Evolutionary conservation across 192 early-diverging fungal species (phyloP).

Genomic region (Rhizophagus clarus): DNA sequence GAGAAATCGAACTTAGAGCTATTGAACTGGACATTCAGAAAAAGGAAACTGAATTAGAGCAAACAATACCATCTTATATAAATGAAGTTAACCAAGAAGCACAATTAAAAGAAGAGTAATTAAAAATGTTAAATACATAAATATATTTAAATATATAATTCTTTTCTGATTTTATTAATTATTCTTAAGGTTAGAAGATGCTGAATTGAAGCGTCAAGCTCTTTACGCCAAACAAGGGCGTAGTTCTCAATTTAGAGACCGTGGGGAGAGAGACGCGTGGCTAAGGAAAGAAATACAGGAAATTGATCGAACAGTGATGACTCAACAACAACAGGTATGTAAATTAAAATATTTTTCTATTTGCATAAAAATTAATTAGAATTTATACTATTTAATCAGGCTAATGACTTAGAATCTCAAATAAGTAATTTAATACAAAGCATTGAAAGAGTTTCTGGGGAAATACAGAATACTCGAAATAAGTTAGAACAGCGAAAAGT

Average conservation of each 20-base stretch:
- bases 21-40: conserved; percentile 60
- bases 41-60: conserved; percentile 67
- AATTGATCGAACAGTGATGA: conserved; percentile 53
- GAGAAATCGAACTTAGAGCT: conserved; percentile 36
- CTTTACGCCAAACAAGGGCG: conserved; percentile 89
- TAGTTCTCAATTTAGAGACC: conserved; percentile 71
- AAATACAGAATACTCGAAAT: conserved; percentile 39
- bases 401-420: conserved; percentile 40
- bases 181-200: conserved; percentile 53
- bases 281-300: conserved; percentile 70
- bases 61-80: conserved; percentile 68
- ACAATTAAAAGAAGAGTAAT: conserved; percentile 65
- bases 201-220: conserved; percentile 71
- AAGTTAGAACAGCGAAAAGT: conserved; percentile 48
- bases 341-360: conserved; percentile 28
- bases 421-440: conserved; percentile 34
- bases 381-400: conserved; percentile 24
- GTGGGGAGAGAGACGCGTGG: conserved; percentile 79
- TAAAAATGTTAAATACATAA: background rate
- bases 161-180: background rate
- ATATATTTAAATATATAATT: background rate
- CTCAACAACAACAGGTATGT: conserved; percentile 58
- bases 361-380: background rate
- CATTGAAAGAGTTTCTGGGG: conserved; percentile 36
- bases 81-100: conserved; percentile 59